These are phyloP conservation scores for Mycena olivaceomarginata DNA, from an alignment of 768 basidiomycete species.

Conservation along the genomic window DNA sequence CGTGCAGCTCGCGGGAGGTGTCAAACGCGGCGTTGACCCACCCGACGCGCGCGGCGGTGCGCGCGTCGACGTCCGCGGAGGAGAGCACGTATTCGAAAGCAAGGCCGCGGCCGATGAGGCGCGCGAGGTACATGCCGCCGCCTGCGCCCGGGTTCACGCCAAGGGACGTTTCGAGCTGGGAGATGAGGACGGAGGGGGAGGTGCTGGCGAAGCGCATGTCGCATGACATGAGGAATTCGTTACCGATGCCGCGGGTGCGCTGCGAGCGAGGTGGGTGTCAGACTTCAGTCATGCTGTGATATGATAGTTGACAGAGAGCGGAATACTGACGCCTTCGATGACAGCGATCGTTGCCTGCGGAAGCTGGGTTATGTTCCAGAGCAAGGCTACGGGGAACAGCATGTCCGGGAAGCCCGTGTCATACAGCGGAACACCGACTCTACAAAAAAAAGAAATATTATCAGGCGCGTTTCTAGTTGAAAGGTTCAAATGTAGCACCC, in stretches of 20 bases:
- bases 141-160: slow-evolving; percentile 33
- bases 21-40: slow-evolving; percentile 32
- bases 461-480: no score
- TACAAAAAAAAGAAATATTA: neutral
- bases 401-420: slow-evolving; percentile 25
- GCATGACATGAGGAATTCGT: slow-evolving; percentile 27
- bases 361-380: slow-evolving; percentile 13
- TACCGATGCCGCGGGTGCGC: slow-evolving; percentile 33
- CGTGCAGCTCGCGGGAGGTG: slow-evolving; percentile 9
- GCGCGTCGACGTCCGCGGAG: slow-evolving; percentile 27
- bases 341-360: slow-evolving; percentile 34
- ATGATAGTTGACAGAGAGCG: neutral
- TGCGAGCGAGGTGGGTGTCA: neutral
- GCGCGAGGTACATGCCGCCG: slow-evolving; percentile 28
- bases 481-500: neutral
- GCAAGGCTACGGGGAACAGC: slow-evolving; percentile 29
- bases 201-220: slow-evolving; percentile 18
- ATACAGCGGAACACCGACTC: slow-evolving; percentile 19
- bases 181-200: slow-evolving; percentile 18
- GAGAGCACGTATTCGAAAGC: slow-evolving; percentile 32
- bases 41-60: slow-evolving; percentile 26
- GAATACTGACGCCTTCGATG: slow-evolving; percentile 23
- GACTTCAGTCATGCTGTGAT: no score
- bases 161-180: slow-evolving; percentile 29
- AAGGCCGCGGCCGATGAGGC: slow-evolving; percentile 26